A percentile compares a stretch with the other conserved stretches of the same genome.
phyloP scores from a whole-genome alignment of 2,329 filamentous ascomycete species.

The Verticillium isaacii region DNA sequence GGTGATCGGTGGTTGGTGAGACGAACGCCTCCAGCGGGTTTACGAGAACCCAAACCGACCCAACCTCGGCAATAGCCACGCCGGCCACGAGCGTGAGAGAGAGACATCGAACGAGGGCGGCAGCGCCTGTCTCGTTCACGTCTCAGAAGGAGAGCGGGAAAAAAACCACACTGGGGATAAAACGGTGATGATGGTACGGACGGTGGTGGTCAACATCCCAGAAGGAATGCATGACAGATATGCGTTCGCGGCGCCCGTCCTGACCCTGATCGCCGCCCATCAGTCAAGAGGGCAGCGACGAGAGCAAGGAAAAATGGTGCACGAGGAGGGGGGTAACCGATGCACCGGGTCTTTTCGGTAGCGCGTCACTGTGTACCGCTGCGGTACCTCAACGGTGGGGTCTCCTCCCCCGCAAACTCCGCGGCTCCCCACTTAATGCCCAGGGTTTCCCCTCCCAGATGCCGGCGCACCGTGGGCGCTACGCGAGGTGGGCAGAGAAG shows the following conservation, averaged over 20 bases:
- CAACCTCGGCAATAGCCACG: background rate
- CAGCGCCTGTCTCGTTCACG: background rate
- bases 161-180: background rate
- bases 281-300: background rate
- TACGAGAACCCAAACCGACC: background rate
- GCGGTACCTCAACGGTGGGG: background rate
- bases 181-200: background rate
- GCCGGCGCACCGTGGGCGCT: background rate
- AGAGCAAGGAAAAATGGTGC: background rate
- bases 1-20: background rate
- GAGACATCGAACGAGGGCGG: background rate
- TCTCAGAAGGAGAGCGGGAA: background rate
- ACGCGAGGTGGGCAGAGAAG: background rate
- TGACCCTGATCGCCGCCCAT: background rate
- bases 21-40: background rate
- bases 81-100: background rate
- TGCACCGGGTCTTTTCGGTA: background rate
- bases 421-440: background rate
- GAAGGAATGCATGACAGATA: background rate
- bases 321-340: background rate
- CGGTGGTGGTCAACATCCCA: background rate
- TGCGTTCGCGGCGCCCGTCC: background rate
- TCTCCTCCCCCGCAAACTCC: conserved; percentile 2
- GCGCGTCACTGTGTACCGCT: background rate
- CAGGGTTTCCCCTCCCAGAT: background rate